Evolutionary conservation across 768 basidiomycete genomes (phyloP).

Genomic region (Lentinula boryana): DNA sequence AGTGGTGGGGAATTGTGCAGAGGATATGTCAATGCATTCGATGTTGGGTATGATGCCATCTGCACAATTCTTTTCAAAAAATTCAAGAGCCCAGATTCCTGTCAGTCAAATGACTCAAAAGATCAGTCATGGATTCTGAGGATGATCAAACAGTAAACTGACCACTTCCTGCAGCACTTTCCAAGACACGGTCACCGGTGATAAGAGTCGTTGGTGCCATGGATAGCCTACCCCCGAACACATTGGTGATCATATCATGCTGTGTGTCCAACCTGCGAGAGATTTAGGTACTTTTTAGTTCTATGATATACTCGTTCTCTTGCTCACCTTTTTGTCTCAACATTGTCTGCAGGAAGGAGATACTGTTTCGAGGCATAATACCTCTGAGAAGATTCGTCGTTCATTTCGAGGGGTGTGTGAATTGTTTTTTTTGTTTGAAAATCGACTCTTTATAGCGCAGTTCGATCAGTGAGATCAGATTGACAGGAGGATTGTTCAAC

Average conservation of each 20-base stretch:
- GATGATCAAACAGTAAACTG: too few species aligned
- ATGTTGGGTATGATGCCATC: neutral
- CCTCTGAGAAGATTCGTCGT: neutral
- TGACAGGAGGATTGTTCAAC: too few species aligned
- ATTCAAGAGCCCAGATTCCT: neutral
- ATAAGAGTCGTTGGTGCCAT: neutral
- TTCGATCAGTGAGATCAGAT: too few species aligned
- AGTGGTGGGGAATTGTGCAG: neutral
- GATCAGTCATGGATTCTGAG: neutral
- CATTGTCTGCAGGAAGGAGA: neutral
- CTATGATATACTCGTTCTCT: too few species aligned
- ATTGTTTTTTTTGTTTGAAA: too few species aligned
- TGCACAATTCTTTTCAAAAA: neutral
- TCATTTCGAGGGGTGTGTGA: too few species aligned
- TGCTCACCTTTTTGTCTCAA: neutral
- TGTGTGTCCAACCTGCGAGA: neutral
- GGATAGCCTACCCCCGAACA: neutral
- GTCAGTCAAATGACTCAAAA: too few species aligned
- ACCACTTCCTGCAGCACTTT: neutral
- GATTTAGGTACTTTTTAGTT: neutral
- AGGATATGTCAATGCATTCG: neutral
- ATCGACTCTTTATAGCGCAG: too few species aligned
- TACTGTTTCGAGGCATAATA: neutral
- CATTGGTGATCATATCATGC: neutral
- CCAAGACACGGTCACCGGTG: neutral